These are phyloP conservation scores for Xylaria palmicola DNA, from an alignment of 495 filamentous ascomycete genomes.

Conservation along the genomic window DNA sequence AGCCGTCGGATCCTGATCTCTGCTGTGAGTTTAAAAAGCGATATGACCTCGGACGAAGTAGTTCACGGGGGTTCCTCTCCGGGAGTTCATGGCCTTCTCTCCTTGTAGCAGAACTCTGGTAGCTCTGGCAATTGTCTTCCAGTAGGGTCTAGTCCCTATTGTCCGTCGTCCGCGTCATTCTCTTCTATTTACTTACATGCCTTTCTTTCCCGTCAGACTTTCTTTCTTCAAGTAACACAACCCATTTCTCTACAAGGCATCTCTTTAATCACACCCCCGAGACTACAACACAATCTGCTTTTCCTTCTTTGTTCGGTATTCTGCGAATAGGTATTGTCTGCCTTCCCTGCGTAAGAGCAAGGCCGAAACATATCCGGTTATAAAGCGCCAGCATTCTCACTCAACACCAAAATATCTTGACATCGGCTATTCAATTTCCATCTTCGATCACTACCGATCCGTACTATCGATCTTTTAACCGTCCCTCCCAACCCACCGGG, in stretches of 20 bases:
- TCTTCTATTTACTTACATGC: background rate
- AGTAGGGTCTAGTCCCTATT: background rate
- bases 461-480: background rate
- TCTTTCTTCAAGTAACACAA: background rate
- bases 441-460: too few species aligned
- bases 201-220: background rate
- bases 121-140: constrained; percentile 43
- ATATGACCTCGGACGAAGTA: constrained; percentile 1
- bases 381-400: too few species aligned
- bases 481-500: background rate
- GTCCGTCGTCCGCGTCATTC: background rate
- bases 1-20: background rate
- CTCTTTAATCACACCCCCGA: background rate
- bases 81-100: constrained; percentile 43
- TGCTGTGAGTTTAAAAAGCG: constrained; percentile 2
- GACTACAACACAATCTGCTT: background rate
- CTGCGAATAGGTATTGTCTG: too few species aligned
- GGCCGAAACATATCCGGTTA: background rate
- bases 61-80: constrained; percentile 14
- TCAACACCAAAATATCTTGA: too few species aligned
- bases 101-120: constrained; percentile 52
- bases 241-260: background rate
- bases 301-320: background rate
- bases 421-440: background rate
- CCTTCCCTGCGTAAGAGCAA: background rate